A percentile compares a stretch with the other conserved stretches of the same genome.
phyloP scores from a whole-genome alignment of 352 stramenopile species.

The Phytophthora idaei region DNA sequence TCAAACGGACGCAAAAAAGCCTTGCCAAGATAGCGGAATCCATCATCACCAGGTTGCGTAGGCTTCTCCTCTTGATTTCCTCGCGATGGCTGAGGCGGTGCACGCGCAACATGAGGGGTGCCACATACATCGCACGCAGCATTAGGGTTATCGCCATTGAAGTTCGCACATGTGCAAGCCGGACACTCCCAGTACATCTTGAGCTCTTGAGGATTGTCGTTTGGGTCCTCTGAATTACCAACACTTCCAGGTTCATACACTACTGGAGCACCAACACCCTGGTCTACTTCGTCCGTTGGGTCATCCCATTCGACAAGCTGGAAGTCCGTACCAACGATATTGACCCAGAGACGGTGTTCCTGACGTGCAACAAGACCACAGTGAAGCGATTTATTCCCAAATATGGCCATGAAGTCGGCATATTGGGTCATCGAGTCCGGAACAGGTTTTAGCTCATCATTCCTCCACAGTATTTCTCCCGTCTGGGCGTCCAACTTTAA shows the following conservation, averaged over 20 bases:
- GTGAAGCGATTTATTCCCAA: conserved; percentile 86
- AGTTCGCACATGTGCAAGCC: conserved; percentile 86
- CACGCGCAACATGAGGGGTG: conserved; percentile 45
- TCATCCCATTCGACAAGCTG: conserved; percentile 91
- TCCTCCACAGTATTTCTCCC: conserved; percentile 90
- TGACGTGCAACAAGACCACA: conserved; percentile 87
- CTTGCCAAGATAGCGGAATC: conserved; percentile 65
- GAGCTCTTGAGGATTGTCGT: conserved; percentile 47
- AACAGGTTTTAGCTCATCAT: conserved; percentile 91
- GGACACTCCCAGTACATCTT: conserved; percentile 91
- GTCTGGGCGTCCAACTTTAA: conserved; percentile 89
- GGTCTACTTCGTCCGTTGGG: conserved; percentile 68
- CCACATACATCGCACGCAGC: conserved; percentile 82
- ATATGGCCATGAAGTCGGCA: conserved; percentile 84
- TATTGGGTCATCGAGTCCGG: conserved; percentile 92
- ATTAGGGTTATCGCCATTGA: conserved; percentile 84
- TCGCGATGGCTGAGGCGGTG: conserved; percentile 21
- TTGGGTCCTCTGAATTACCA: conserved; percentile 5
- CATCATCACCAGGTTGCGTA: conserved; percentile 39
- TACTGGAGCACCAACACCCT: conserved; percentile 78
- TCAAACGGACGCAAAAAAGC: conserved; percentile 77
- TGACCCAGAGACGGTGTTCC: conserved; percentile 88
- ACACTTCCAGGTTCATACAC: conserved; percentile 41
- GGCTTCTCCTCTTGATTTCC: conserved; percentile 27
- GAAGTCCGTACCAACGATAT: conserved; percentile 88